Conservation (phyloP, 2,329 filamentous ascomycete genomes). For the Dothideomycetes sp. region DNA sequence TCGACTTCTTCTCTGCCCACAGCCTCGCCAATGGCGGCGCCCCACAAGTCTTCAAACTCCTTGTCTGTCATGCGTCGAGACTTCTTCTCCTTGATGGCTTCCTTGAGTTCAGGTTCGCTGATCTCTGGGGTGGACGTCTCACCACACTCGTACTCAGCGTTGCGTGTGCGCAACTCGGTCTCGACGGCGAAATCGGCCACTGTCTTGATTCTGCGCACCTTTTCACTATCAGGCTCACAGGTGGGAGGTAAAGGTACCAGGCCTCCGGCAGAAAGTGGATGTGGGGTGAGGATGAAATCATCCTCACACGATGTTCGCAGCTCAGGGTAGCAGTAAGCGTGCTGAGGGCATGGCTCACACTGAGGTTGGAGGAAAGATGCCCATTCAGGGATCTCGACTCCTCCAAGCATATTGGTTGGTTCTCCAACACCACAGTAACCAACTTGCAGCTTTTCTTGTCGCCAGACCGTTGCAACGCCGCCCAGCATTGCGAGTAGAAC, state of each 20-base stretch:
- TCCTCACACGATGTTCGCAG: constrained; percentile 70
- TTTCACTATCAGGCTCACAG: constrained; percentile 91
- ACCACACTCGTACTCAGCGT: constrained; percentile 85
- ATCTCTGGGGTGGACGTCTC: constrained; percentile 59
- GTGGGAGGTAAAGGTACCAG: constrained; percentile 76
- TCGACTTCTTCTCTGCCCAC: constrained; percentile 50
- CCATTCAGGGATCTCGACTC: constrained; percentile 62
- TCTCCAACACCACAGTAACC: constrained; percentile 82
- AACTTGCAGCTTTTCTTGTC: constrained; percentile 91
- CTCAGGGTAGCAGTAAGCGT: constrained; percentile 77
- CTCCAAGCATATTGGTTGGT: constrained; percentile 46
- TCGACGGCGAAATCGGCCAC: constrained; percentile 84
- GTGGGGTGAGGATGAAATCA: constrained; percentile 75
- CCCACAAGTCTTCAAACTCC: constrained; percentile 87
- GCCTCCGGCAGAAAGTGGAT: constrained; percentile 73
- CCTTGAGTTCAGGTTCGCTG: constrained; percentile 60
- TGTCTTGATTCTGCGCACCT: constrained; percentile 72
- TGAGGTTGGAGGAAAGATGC: constrained; percentile 60
- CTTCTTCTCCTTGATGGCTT: constrained; percentile 61
- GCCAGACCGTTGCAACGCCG: constrained; percentile 71
- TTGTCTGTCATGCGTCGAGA: constrained; percentile 73
- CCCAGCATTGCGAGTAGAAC: constrained; percentile 59
- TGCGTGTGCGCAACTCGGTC: constrained; percentile 63
- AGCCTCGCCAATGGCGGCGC: constrained; percentile 62
- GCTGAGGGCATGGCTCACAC: constrained; percentile 81